Conservation (phyloP, 805 yeast species). For the Sugiyamaella mastotermitis region DNA sequence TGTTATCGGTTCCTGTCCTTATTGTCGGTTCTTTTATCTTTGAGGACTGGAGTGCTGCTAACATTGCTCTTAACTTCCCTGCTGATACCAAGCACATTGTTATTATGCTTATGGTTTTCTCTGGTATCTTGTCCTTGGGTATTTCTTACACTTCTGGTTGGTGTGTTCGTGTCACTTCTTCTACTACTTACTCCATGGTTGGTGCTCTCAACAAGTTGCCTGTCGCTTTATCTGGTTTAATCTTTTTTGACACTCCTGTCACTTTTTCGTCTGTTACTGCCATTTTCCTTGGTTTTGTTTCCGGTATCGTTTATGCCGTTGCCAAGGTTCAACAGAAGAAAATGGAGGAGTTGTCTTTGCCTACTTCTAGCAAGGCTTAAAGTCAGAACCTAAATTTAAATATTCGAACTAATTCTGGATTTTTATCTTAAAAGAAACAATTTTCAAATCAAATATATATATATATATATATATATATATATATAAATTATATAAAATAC, state of each 20-base stretch:
- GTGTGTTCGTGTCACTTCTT: slow-evolving; percentile 99
- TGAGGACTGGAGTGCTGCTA: slow-evolving; percentile 90
- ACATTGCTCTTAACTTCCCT: slow-evolving; percentile 75
- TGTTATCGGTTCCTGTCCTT: slow-evolving; percentile 86
- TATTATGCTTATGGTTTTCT: slow-evolving; percentile 76
- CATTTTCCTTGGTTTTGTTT: slow-evolving; percentile 85
- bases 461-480: too few relatives aligned
- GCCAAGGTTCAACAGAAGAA: slow-evolving; percentile 88
- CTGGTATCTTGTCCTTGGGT: slow-evolving; percentile 93
- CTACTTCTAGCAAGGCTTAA: slow-evolving; percentile 19
- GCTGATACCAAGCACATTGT: slow-evolving; percentile 59
- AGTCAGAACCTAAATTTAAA: not conserved
- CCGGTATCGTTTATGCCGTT: slow-evolving; percentile 93
- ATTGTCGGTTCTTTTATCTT: slow-evolving; percentile 65
- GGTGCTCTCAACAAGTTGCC: slow-evolving; percentile 98
- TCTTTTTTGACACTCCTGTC: slow-evolving; percentile 92
- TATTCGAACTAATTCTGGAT: too few relatives aligned
- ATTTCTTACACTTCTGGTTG: slow-evolving; percentile 98
- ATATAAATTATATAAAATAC: too few relatives aligned
- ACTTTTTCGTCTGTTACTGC: slow-evolving; percentile 89
- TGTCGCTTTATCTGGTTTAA: slow-evolving; percentile 88
- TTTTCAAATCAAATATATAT: too few relatives aligned
- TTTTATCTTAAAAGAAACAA: too few relatives aligned
- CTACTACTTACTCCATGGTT: slow-evolving; percentile 98
- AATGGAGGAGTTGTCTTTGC: slow-evolving; percentile 22